Base-by-base conservation (phyloP, 2,329 filamentous ascomycete species). In the Scytalidium sp. region DNA sequence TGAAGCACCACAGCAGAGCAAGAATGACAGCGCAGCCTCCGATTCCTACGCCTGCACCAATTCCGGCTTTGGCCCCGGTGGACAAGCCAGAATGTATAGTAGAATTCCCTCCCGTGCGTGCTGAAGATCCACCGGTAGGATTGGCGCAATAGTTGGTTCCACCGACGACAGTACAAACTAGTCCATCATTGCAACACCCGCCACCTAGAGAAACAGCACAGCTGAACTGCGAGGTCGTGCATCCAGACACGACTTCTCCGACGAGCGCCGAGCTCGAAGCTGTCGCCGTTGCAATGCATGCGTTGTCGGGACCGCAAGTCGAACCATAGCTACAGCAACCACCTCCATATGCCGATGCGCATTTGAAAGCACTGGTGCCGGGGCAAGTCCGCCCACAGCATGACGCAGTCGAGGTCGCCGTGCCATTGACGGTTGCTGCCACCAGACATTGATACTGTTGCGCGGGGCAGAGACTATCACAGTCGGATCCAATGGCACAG, bases 21-120 rank as follows among this genome's bases (percentile, higher is more conserved):
- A 70, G 76, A 32, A 79, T 64, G 13, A 79, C 39, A 5, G 72
- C 41, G 3, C 70, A 66, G 1, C 67, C 70, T 22, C 67, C 75
- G 0, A 78, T 61, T 1, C 75, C 70, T 3, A 77, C 72, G 17
- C 78, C 81, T 1, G 77, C 69, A 5, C 75, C 79, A n/a, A 85
- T 76, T 2, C 81, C 81, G 0, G 76, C 79, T 57, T 76, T 80
- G 2, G 78, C 79, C 1, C 75, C 78, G 1, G 70, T 62, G 1
- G 75, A 75, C 5, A 81, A 60, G 2, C 62, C 62, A 2, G 46
- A 48, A 21, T 21, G 42, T 40, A 4, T 8, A 15, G 46, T n/a
- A 48, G 11, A 45, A 11, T 60, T 64, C n/a, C 67, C 63, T 2
- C 63, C 62, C 2, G 68, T 66, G 3, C 61, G 32, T 0, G 52